These are phyloP conservation scores for Akanthomyces lecanii DNA, from an alignment of 2,329 filamentous ascomycete species.

Conservation along the genomic window DNA sequence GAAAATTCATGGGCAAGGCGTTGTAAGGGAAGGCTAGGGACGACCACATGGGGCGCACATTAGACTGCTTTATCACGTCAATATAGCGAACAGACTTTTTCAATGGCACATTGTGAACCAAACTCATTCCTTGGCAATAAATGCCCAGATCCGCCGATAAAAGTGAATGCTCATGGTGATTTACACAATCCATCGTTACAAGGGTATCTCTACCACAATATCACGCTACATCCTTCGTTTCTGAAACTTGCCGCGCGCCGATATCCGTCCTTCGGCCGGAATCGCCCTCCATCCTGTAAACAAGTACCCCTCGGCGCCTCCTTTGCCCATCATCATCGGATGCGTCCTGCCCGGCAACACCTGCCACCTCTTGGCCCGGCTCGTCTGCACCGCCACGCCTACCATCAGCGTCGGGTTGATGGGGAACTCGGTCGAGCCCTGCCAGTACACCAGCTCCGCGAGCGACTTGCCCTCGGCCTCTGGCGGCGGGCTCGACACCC, in stretches of 20 bases:
- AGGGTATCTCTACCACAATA: neutral
- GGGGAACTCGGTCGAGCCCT: constrained; percentile 70
- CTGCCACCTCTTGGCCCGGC: constrained; percentile 77
- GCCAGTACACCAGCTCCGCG: constrained; percentile 52
- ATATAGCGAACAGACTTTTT: constrained; percentile 20
- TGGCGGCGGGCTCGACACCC: constrained; percentile 51
- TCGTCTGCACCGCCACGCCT: constrained; percentile 75
- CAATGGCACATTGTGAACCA: neutral
- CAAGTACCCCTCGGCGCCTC: constrained; percentile 85
- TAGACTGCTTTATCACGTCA: constrained; percentile 23
- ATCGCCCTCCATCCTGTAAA: constrained; percentile 80
- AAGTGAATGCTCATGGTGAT: neutral
- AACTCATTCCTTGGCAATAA: neutral
- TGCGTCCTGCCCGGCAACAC: constrained; percentile 83
- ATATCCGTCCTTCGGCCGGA: constrained; percentile 73
- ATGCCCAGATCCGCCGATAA: neutral
- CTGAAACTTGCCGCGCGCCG: constrained; percentile 76
- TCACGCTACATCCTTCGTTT: constrained; percentile 54
- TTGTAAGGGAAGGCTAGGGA: constrained; percentile 44
- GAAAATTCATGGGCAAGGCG: constrained; percentile 98
- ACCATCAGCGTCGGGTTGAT: constrained; percentile 82
- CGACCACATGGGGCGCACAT: neutral
- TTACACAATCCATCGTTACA: constrained; percentile 5
- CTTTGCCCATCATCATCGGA: constrained; percentile 84
- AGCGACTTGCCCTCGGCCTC: constrained; percentile 38